Evolutionary conservation across 768 basidiomycete species (phyloP).

Genomic region (Daedaleopsis sinensis): DNA sequence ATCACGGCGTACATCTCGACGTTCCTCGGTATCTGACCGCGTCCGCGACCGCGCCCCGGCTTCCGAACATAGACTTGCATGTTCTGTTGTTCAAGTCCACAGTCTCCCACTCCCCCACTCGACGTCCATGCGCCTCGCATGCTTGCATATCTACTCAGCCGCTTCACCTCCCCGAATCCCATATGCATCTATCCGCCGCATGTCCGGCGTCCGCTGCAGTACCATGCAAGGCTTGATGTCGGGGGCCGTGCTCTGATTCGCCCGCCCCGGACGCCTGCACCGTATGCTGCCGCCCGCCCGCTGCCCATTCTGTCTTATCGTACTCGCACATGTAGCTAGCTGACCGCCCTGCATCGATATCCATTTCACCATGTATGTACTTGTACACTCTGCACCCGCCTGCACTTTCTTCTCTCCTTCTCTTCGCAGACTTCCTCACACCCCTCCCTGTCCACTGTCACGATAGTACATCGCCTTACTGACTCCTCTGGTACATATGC

Average conservation of each 20-base stretch:
- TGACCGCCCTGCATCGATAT: background rate
- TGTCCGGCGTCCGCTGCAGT: too few species aligned
- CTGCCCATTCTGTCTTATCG: background rate
- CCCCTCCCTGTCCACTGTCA: too few species aligned
- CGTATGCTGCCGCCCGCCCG: too few species aligned
- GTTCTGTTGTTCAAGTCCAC: background rate
- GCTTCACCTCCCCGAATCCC: too few species aligned
- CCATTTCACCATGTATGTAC: background rate
- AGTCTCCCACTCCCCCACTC: background rate
- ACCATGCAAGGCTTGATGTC: too few species aligned
- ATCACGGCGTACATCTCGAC: conserved; percentile 32
- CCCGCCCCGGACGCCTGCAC: too few species aligned
- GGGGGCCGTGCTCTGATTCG: too few species aligned
- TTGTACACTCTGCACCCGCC: background rate
- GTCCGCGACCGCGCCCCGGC: background rate
- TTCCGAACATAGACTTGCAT: background rate
- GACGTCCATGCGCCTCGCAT: background rate
- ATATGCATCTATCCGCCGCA: too few species aligned
- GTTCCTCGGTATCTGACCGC: conserved; percentile 28
- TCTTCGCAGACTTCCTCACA: too few species aligned
- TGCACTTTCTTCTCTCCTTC: too few species aligned
- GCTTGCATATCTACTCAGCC: background rate
- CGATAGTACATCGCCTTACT: too few species aligned
- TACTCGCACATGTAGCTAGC: background rate
- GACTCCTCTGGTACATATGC: too few species aligned